Evolutionary conservation across 352 stramenopile genomes (phyloP), one percentile per base, ranked within the genome.

Genomic region (Phytophthora cryptogea): DNA sequence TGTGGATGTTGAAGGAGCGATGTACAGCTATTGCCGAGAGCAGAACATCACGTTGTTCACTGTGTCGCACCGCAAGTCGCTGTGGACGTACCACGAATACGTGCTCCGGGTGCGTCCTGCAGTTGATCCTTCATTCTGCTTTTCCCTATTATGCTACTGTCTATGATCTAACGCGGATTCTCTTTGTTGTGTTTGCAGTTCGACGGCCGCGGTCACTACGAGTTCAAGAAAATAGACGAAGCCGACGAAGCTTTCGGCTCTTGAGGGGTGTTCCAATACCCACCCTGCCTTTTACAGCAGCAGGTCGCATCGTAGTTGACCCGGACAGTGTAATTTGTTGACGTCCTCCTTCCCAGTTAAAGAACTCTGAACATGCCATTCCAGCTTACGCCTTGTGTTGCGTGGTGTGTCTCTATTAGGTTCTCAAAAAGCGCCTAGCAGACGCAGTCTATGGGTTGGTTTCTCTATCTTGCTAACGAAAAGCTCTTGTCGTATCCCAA

Each of bases 1-100:
- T 48, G 80, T 93, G 13, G 90, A 96, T 55, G 84, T 96, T 4
- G 89, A 97, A 72, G 86, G 85, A 37, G 74, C 61, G 5, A 94
- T 97, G 77, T 97, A 97, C 79, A 80, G 68, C 44, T 71, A 87
- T 53, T 94, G 86, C 61, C 78, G 83, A 32, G 72, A 88, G 52
- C 85, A 94, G 48, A 89, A 90, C 71, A 97, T 97, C 65, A 97
- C 89, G 59, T 74, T 96, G 23, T 96, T 97, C 63, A 97, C 89
- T 3, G 89, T 97, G 32, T 96, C 87, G 54, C 89, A 97, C 63
- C 83, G 90, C 63, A 93, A 95, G 68, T 94, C 84, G 69, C 61
- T 97, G 9, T 96, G 88, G 88, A 84, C 80, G 56, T 94, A 96
- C 69, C 90, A 97, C 68, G 84, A 93, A 76, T 90, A 88, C 63